Percentiles rank a stretch among this genome's conserved stretches.
phyloP scores from a whole-genome alignment of 345 rosid genomes.

The Eucalyptus polybractea region DNA sequence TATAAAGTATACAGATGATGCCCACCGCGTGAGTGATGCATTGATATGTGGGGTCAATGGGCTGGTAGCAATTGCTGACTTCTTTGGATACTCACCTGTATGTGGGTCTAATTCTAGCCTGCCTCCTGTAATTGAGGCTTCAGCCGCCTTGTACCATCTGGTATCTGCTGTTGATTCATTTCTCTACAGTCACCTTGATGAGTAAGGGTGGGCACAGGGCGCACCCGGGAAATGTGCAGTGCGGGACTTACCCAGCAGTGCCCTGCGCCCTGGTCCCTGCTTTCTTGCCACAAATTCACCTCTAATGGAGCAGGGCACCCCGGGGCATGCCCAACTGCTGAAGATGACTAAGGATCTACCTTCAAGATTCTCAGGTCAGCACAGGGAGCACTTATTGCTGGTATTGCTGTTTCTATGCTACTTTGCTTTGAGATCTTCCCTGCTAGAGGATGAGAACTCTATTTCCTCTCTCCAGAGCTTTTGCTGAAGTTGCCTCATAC shows the following conservation, averaged over 20 bases:
- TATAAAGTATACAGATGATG: slow-evolving; percentile 94
- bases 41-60: slow-evolving; percentile 65
- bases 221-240: slow-evolving; percentile 52
- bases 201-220: slow-evolving; percentile 41
- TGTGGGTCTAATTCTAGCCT: slow-evolving; percentile 42
- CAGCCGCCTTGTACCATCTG: slow-evolving; percentile 61
- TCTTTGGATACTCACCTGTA: slow-evolving; percentile 43
- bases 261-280: slow-evolving; percentile 70
- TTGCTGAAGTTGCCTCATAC: slow-evolving; percentile 36
- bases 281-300: slow-evolving; percentile 17
- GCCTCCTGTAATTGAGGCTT: slow-evolving; percentile 83
- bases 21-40: slow-evolving; percentile 89
- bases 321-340: slow-evolving; percentile 21
- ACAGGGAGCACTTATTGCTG: slow-evolving; percentile 63
- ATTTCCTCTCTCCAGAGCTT: slow-evolving; percentile 83
- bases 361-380: slow-evolving; percentile 49
- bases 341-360: slow-evolving; percentile 14
- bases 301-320: slow-evolving; percentile 1
- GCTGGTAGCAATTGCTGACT: slow-evolving; percentile 72
- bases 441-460: slow-evolving; percentile 79
- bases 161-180: slow-evolving; percentile 69
- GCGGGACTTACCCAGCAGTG: slow-evolving; percentile 56
- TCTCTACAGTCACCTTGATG: slow-evolving; percentile 69
- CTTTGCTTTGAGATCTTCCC: slow-evolving; percentile 65
- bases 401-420: slow-evolving; percentile 75